phyloP scores from a whole-genome alignment of 345 rosid genomes.

The Lumnitzera littorea region DNA sequence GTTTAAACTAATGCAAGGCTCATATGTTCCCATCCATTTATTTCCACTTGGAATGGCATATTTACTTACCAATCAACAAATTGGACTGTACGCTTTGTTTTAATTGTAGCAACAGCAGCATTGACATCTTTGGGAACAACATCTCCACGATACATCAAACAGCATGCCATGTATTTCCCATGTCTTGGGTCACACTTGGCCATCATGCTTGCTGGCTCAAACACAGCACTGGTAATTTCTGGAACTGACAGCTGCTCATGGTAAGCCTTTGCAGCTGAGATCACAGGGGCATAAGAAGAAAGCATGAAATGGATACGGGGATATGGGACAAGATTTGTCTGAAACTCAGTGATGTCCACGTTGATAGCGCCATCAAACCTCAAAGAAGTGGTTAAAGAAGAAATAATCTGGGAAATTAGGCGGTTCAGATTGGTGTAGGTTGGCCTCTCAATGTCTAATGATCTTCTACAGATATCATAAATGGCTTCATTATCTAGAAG shows the following conservation, averaged over 20 bases:
- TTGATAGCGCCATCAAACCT: constrained; percentile 85
- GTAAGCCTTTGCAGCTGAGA: constrained; percentile 75
- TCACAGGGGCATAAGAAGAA: constrained; percentile 74
- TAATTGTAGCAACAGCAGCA: constrained; percentile 64
- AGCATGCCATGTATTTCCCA: constrained; percentile 85
- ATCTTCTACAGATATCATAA: constrained; percentile 72
- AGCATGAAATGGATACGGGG: constrained; percentile 88
- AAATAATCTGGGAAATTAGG: constrained; percentile 64
- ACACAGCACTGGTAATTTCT: constrained; percentile 70
- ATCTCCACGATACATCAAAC: constrained; percentile 81
- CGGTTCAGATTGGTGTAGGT: constrained; percentile 73
- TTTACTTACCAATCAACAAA: constrained; percentile 74
- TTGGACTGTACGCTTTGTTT: constrained; percentile 73
- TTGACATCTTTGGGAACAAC: constrained; percentile 80
- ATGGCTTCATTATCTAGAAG: constrained; percentile 84
- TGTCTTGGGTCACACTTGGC: constrained; percentile 88
- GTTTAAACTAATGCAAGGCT: background rate
- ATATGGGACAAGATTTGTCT: constrained; percentile 78
- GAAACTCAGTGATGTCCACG: constrained; percentile 75
- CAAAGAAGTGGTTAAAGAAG: constrained; percentile 70
- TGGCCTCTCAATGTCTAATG: constrained; percentile 72
- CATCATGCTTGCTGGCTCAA: constrained; percentile 84
- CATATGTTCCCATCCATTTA: background rate
- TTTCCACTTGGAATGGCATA: background rate
- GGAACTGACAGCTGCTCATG: constrained; percentile 75